These are phyloP conservation scores for Chlamydomonas sp. DNA, from an alignment of 139 green algal genomes.

Conservation along the genomic window DNA sequence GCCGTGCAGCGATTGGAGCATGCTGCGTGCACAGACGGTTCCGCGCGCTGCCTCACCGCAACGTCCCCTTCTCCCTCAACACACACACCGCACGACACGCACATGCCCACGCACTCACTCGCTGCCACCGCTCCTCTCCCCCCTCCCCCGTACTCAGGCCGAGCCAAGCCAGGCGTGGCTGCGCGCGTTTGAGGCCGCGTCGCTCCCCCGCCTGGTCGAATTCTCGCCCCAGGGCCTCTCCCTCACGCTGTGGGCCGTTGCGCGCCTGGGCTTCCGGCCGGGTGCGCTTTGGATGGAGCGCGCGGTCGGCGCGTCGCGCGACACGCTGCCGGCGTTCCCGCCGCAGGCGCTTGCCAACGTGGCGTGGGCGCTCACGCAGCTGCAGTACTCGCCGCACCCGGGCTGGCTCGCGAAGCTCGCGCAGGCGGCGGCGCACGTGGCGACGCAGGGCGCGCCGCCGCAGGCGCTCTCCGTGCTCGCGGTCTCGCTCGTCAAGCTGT, in stretches of 20 bases:
- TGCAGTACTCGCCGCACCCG: conserved; percentile 3
- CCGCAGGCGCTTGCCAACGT: background rate
- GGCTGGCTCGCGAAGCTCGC: background rate
- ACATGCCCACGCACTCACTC: too few species aligned
- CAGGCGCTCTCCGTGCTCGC: background rate
- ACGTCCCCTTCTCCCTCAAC: background rate
- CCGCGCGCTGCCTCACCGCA: background rate
- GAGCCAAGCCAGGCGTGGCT: background rate
- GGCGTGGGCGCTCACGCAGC: background rate
- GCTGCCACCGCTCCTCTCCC: too few species aligned
- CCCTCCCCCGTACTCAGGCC: too few species aligned
- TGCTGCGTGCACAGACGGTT: background rate
- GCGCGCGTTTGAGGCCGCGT: background rate
- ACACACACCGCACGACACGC: too few species aligned
- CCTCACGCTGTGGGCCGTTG: conserved; percentile 28
- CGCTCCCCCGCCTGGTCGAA: background rate
- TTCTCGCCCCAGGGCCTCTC: background rate
- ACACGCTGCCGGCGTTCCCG: background rate
- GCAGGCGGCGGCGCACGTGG: background rate
- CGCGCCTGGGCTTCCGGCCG: conserved; percentile 27
- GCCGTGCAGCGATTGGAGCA: background rate
- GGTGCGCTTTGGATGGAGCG: background rate
- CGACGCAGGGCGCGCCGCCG: background rate
- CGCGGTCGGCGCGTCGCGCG: background rate
- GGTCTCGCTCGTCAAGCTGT: background rate